Evolutionary conservation across 805 yeast species (phyloP), one percentile per base, ranked within the genome.

Genomic region (Yamadazyma scolyti): DNA sequence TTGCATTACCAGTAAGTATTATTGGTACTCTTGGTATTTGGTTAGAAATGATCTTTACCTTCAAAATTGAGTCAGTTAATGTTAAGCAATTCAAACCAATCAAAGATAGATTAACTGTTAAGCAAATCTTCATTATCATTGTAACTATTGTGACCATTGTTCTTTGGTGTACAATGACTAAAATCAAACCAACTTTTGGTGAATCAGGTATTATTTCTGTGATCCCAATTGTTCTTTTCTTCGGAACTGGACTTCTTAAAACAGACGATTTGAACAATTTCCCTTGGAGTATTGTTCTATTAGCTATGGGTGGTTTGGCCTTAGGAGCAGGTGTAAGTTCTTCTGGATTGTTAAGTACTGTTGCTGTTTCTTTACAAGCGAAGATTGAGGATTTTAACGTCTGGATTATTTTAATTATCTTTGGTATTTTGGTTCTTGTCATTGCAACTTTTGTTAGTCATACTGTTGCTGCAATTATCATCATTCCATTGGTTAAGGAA

Each of bases 1-100:
- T 90, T 27, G 76, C 96, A 0, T 58, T 89, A 12, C 98, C 98
- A 0, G 87, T 89, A 8, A 71, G 87, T 37, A 46, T 72, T 10
- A 50, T 82, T 22, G 71, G 82, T 9, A 63, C 87, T 32, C 18
- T 86, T 3, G 54, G 77, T 6, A 77, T 87, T 31, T 93, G 96
- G 93, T 43, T 76, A 11, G 71, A 83, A 42, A 65, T 88, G 47
- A 54, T 84, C 34, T 56, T 83, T 15, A 75, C 84, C 3, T 82
- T 84, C 58, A 73, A 75, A 51, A 55, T 62, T 32, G 44, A 46
- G 27, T 62, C 75, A 20, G 64, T 72, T 27, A 67, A 68, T 34
- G 66, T 73, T 4, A 74, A 73, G 43, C 60, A 65, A 11, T 67
- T 60, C 41, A 58, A 65, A 44, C 74, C 75, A 11, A 69, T 71